Conservation (phyloP, 768 basidiomycete genomes). For the Termitomyces sp. region DNA sequence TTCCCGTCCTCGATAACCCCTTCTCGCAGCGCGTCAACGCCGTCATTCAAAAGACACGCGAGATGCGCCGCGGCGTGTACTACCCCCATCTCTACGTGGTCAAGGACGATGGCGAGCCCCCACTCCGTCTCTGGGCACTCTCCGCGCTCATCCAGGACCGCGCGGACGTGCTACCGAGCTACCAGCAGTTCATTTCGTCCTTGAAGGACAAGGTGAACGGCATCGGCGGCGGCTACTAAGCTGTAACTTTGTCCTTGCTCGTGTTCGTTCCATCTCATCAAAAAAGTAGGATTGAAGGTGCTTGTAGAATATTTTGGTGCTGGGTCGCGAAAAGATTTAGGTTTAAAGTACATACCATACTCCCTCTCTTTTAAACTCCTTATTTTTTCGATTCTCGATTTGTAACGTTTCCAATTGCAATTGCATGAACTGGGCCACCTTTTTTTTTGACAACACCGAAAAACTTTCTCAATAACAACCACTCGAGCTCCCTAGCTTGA, state of each 20-base stretch:
- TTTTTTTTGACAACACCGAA: no score
- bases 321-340: constrained; percentile 16
- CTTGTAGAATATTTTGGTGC: constrained; percentile 12
- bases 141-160: constrained; percentile 94
- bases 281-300: constrained; percentile 8
- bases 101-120: constrained; percentile 97
- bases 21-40: constrained; percentile 97
- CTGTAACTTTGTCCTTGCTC: neutral
- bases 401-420: constrained; percentile 9
- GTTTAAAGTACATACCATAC: constrained; percentile 18
- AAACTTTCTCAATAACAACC: neutral
- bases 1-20: constrained; percentile 88
- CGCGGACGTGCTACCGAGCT: constrained; percentile 91
- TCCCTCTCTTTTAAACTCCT: constrained; percentile 7
- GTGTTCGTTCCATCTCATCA: neutral
- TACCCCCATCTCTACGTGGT: constrained; percentile 94
- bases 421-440: neutral
- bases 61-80: constrained; percentile 90
- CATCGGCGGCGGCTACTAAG: constrained; percentile 22
- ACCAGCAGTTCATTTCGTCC: constrained; percentile 89
- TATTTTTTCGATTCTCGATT: constrained; percentile 12
- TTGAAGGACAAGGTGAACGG: constrained; percentile 69
- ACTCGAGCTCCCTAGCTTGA: neutral
- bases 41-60: constrained; percentile 90
- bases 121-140: constrained; percentile 86